A percentile compares a stretch with the other conserved stretches of the same genome.
phyloP scores from a whole-genome alignment of 1,284 basidiomycete species.

The Trichosporon faecale region DNA sequence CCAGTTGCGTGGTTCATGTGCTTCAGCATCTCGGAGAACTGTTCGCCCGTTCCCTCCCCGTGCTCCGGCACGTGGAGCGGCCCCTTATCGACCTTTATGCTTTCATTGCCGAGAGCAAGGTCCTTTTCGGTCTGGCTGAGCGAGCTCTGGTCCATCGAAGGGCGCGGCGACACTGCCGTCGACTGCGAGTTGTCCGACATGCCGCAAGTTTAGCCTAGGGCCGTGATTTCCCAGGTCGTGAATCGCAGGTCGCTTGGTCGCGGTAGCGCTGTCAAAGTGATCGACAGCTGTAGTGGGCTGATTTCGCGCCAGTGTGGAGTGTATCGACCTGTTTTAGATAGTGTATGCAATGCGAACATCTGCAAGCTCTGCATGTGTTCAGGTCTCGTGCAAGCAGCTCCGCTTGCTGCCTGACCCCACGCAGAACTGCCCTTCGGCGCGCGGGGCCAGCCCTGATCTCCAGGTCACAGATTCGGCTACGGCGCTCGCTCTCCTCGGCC shows the following conservation, averaged over 20 bases:
- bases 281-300: too few relatives aligned
- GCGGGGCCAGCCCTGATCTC: too few relatives aligned
- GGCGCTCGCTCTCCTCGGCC: too few relatives aligned
- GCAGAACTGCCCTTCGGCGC: not conserved
- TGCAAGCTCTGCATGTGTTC: too few relatives aligned
- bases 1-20: not conserved
- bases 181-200: conserved; percentile 6
- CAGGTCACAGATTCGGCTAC: too few relatives aligned
- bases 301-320: not conserved
- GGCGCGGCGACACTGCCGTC: conserved; percentile 4
- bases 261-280: too few relatives aligned
- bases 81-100: not conserved
- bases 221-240: not conserved
- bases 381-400: too few relatives aligned
- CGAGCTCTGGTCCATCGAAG: not conserved
- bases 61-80: not conserved
- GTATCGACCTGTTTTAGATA: not conserved
- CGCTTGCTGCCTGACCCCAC: too few relatives aligned
- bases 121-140: not conserved
- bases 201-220: not conserved
- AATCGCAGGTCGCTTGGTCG: not conserved
- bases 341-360: not conserved
- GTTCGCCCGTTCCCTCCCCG: not conserved
- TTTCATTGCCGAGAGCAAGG: not conserved
- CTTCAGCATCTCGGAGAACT: conserved; percentile 8